Conservation (phyloP, 2,329 filamentous ascomycete genomes). For the Camptophora hylomeconis region DNA sequence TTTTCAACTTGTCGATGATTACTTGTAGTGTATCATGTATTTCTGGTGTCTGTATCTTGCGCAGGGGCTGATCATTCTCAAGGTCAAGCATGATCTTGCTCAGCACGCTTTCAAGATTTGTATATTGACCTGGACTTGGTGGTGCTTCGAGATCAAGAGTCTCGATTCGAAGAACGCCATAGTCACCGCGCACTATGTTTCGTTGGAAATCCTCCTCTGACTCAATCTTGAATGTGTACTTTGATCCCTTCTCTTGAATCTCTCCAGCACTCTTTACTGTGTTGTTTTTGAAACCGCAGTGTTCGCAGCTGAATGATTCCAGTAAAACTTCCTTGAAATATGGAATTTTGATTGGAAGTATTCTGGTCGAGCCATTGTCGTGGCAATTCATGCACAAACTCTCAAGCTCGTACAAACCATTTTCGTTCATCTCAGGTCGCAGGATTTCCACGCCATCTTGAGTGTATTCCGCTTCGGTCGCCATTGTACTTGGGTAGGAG, state of each 20-base stretch:
- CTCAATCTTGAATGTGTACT: slow-evolving; percentile 72
- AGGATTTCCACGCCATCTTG: slow-evolving; percentile 3
- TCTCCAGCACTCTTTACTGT: slow-evolving; percentile 86
- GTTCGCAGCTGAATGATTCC: slow-evolving; percentile 88
- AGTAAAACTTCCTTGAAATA: slow-evolving; percentile 97
- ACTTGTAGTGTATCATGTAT: slow-evolving; percentile 64
- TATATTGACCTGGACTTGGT: slow-evolving; percentile 76
- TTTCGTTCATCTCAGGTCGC: slow-evolving; percentile 10
- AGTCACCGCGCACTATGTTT: slow-evolving; percentile 86
- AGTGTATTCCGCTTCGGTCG: neutral
- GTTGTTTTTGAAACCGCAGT: slow-evolving; percentile 82
- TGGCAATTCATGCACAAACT: slow-evolving; percentile 80
- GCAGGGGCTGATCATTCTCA: slow-evolving; percentile 64
- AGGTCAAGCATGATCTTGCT: slow-evolving; percentile 67
- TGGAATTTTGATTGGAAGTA: slow-evolving; percentile 83
- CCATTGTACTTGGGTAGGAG: too few species aligned
- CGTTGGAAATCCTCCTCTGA: slow-evolving; percentile 61
- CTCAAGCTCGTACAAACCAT: slow-evolving; percentile 39
- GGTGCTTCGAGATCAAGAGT: slow-evolving; percentile 91
- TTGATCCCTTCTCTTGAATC: slow-evolving; percentile 77
- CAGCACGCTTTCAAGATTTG: slow-evolving; percentile 84
- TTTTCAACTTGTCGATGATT: slow-evolving; percentile 58
- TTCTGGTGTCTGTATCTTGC: slow-evolving; percentile 66
- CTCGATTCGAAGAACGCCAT: slow-evolving; percentile 71
- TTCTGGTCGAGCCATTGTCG: slow-evolving; percentile 67